Conservation (phyloP, 805 yeast genomes). For the Priceomyces melissophilus region DNA sequence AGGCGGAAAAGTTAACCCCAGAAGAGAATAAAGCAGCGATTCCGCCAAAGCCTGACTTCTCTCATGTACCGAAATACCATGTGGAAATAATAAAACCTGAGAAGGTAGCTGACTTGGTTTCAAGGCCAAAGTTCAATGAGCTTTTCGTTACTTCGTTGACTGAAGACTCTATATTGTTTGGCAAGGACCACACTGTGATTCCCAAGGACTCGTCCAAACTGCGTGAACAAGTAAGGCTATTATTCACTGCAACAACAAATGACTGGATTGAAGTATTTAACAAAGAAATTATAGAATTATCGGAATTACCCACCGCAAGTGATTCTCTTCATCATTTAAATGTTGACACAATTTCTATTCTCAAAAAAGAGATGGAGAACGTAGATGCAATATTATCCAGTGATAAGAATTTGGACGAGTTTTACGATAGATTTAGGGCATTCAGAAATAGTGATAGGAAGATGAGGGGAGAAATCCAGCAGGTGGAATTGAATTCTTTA, state of each 20-base stretch:
- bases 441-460: slow-evolving; percentile 14
- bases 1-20: slow-evolving; percentile 23
- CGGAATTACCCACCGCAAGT: slow-evolving; percentile 10
- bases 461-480: slow-evolving; percentile 10
- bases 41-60: slow-evolving; percentile 25
- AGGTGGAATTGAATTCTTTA: slow-evolving; percentile 6
- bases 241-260: slow-evolving; percentile 24
- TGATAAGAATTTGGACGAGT: slow-evolving; percentile 4
- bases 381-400: not conserved
- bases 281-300: slow-evolving; percentile 14
- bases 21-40: slow-evolving; percentile 32
- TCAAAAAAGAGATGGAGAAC: slow-evolving; percentile 1
- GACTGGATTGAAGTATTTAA: slow-evolving; percentile 31
- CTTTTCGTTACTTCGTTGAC: slow-evolving; percentile 27
- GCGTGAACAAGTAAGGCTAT: slow-evolving; percentile 17
- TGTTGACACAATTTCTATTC: slow-evolving; percentile 1
- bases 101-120: slow-evolving; percentile 30
- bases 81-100: slow-evolving; percentile 33
- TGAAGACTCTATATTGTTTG: slow-evolving; percentile 24
- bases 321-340: slow-evolving; percentile 12
- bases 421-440: slow-evolving; percentile 11
- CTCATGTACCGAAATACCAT: slow-evolving; percentile 13
- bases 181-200: slow-evolving; percentile 22
- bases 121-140: slow-evolving; percentile 27
- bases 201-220: slow-evolving; percentile 11